Conservation (phyloP, 1,284 basidiomycete genomes). For the Ustilago crameri region DNA sequence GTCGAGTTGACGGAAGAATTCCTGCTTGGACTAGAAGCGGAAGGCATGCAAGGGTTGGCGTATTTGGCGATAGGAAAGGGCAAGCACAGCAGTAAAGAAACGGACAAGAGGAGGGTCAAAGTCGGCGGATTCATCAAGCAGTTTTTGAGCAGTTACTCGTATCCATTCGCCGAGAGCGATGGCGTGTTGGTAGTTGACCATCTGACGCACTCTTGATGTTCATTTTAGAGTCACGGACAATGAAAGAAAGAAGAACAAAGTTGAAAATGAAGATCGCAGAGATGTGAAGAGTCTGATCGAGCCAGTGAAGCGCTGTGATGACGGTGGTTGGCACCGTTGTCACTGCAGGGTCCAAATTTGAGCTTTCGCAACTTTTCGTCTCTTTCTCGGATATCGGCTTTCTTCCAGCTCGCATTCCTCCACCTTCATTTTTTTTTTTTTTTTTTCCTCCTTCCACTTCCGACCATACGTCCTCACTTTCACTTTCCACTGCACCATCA, state of each 20-base stretch:
- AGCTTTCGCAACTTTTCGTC: not conserved
- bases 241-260: conserved; percentile 18
- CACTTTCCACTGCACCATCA: too few species aligned
- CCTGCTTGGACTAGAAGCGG: conserved; percentile 80
- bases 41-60: conserved; percentile 77
- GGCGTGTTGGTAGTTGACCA: conserved; percentile 89
- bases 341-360: conserved; percentile 1
- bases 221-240: not conserved
- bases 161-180: conserved; percentile 89
- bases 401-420: too few species aligned
- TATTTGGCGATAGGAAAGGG: conserved; percentile 93
- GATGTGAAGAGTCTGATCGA: not conserved
- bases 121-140: conserved; percentile 85
- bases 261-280: not conserved
- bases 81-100: conserved; percentile 89
- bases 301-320: too few species aligned
- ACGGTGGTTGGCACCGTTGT: too few species aligned
- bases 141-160: conserved; percentile 85
- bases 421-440: too few species aligned
- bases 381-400: not conserved
- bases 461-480: too few species aligned
- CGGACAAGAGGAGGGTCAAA: conserved; percentile 81
- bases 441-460: too few species aligned
- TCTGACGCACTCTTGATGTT: conserved; percentile 37
- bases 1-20: conserved; percentile 91